Conservation (phyloP, 2,329 filamentous ascomycete species). For the Fusarium sp. region DNA sequence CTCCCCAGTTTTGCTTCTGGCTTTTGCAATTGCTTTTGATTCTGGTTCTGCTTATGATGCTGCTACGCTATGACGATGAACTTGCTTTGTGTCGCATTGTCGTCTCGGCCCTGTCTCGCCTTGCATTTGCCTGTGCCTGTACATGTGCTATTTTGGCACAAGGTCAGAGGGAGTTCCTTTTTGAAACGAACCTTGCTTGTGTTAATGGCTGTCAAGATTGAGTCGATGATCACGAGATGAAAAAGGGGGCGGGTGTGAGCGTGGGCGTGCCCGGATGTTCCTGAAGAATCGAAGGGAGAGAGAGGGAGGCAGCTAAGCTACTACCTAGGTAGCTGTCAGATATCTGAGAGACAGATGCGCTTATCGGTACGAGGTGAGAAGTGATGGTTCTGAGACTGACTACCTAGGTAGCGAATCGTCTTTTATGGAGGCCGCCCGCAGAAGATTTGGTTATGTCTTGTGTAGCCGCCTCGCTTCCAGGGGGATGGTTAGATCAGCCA, state of each 20-base stretch:
- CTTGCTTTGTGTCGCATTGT: conserved; percentile 31
- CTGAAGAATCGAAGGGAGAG: conserved; percentile 9
- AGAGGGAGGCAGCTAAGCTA: no score
- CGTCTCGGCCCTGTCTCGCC: conserved; percentile 9
- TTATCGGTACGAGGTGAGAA: not conserved
- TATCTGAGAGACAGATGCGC: not conserved
- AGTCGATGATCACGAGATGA: conserved; percentile 19
- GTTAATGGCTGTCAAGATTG: conserved; percentile 33
- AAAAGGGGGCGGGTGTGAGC: not conserved
- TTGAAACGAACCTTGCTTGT: conserved; percentile 10
- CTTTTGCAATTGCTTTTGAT: conserved; percentile 4
- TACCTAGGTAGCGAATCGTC: not conserved
- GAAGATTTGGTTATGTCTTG: not conserved
- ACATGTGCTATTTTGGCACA: not conserved
- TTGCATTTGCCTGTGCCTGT: conserved; percentile 9
- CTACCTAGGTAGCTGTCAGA: no score
- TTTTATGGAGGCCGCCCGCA: not conserved
- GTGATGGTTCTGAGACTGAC: no score
- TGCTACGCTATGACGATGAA: conserved; percentile 1
- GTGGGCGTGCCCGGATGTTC: no score
- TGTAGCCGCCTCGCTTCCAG: conserved; percentile 1
- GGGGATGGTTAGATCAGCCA: conserved; percentile 1
- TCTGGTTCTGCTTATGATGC: not conserved
- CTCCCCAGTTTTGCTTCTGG: no score
- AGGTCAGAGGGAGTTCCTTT: not conserved